A percentile compares a stretch with the other conserved stretches of the same genome.
These are phyloP conservation scores for Isoetes engelmannii DNA, from an alignment of 83 land plant genomes.

Conservation along the genomic window DNA sequence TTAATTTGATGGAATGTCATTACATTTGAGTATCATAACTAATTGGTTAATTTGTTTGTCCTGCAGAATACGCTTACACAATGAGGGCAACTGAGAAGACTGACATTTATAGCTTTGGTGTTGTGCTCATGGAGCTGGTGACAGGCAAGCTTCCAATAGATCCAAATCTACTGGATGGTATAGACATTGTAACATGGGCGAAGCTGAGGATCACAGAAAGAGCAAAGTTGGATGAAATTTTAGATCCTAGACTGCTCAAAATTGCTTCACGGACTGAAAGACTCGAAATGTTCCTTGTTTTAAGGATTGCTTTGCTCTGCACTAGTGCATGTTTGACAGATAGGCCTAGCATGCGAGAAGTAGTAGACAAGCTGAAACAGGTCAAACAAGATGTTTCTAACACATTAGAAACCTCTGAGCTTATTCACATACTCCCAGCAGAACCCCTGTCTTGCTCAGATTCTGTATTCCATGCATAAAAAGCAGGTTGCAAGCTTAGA, in stretches of 20 bases:
- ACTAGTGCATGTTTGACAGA: constrained; percentile 60
- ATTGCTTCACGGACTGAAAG: background rate
- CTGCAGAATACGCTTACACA: constrained; percentile 7
- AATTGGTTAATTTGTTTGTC: background rate
- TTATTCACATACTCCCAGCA: too few relatives aligned
- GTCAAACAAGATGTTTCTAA: constrained; percentile 1
- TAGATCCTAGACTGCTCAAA: constrained; percentile 5
- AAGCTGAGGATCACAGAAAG: background rate
- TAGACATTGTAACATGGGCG: constrained; percentile 13
- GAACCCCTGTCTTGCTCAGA: too few relatives aligned
- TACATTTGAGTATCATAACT: background rate
- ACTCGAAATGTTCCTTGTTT: constrained; percentile 10
- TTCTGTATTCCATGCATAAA: too few relatives aligned
- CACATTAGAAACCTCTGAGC: too few relatives aligned
- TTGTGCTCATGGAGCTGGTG: constrained; percentile 9
- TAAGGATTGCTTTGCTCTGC: constrained; percentile 51
- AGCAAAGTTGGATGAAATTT: constrained; percentile 3
- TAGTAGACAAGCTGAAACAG: constrained; percentile 8
- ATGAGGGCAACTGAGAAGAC: constrained; percentile 7
- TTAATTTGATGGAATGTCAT: background rate
- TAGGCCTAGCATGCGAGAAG: constrained; percentile 55
- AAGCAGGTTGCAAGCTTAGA: too few relatives aligned
- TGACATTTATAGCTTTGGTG: constrained; percentile 8
- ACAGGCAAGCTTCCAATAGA: constrained; percentile 13
- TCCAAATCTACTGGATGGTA: constrained; percentile 10